phyloP scores from a whole-genome alignment of 495 filamentous ascomycete genomes.

The Margaritispora aquatica region DNA sequence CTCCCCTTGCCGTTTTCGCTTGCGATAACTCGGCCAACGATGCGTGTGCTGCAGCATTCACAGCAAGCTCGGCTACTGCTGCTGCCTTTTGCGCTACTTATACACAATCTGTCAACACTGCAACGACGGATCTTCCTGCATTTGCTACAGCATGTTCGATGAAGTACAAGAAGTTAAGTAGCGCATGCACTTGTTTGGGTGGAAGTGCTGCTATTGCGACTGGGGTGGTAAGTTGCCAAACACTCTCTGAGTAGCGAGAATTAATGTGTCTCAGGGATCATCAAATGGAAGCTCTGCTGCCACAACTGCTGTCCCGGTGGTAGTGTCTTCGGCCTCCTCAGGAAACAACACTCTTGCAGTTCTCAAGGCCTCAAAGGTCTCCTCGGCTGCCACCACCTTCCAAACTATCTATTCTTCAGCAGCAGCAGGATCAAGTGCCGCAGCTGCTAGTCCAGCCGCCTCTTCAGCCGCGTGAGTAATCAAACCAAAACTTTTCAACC shows the following conservation, averaged over 20 bases:
- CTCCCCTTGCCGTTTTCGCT: constrained; percentile 5
- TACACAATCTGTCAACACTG: background rate
- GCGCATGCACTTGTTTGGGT: constrained; percentile 13
- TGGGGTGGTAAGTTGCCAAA: background rate
- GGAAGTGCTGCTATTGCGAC: background rate
- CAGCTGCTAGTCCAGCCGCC: background rate
- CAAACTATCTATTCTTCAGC: background rate
- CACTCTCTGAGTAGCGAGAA: background rate
- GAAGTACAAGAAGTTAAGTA: constrained; percentile 8
- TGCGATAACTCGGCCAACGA: constrained; percentile 9
- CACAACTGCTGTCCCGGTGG: background rate
- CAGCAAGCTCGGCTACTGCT: constrained; percentile 1
- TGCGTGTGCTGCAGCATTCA: constrained; percentile 14
- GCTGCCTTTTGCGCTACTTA: constrained; percentile 14
- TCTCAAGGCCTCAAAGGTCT: background rate
- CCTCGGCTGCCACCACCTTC: background rate
- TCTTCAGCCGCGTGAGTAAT: background rate
- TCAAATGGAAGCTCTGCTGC: background rate
- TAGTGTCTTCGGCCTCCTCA: background rate
- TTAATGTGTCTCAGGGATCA: background rate
- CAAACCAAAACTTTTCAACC: no score
- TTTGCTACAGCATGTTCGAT: constrained; percentile 15
- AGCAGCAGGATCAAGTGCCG: background rate
- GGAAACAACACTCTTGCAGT: background rate
- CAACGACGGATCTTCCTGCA: constrained; percentile 8